Conservation (phyloP, 192 early-diverging fungal species). For the Funneliformis geosporum region DNA sequence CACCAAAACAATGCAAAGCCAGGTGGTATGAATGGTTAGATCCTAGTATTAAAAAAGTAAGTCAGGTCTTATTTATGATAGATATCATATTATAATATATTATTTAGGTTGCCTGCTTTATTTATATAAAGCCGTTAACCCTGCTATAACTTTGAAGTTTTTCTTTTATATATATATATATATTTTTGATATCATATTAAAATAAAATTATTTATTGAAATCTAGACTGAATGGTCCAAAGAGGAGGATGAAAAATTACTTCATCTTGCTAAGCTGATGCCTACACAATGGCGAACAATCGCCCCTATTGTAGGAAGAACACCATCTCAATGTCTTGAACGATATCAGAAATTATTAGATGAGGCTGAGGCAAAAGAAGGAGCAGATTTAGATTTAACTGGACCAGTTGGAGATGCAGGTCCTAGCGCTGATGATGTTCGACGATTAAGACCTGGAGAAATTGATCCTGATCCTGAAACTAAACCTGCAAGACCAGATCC, state of each 20-base stretch:
- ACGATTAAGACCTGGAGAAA: constrained; percentile 88
- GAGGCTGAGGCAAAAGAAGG: constrained; percentile 90
- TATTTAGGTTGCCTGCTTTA: too few relatives aligned
- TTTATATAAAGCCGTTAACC: too few relatives aligned
- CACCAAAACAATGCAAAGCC: constrained; percentile 99
- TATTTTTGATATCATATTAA: too few relatives aligned
- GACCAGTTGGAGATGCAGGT: constrained; percentile 69
- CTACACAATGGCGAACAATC: constrained; percentile 99
- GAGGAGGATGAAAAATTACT: constrained; percentile 98
- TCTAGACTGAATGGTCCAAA: constrained; percentile 93
- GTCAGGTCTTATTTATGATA: not conserved
- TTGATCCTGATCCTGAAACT: constrained; percentile 95
- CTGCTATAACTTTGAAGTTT: not conserved
- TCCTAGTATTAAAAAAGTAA: constrained; percentile 93
- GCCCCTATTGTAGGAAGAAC: constrained; percentile 98
- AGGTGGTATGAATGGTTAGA: constrained; percentile 99
- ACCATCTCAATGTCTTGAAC: constrained; percentile 93
- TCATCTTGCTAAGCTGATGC: constrained; percentile 98
- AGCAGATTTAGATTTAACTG: constrained; percentile 61
- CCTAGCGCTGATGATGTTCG: constrained; percentile 85
- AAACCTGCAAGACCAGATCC: constrained; percentile 98
- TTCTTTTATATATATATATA: not conserved
- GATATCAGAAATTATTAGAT: constrained; percentile 93
- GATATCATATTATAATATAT: too few relatives aligned
- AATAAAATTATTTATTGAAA: not conserved